Evolutionary conservation across 176 grass and related monocot genomes (phyloP), one percentile per base, ranked within the genome.

Genomic region (Juncus effusus): DNA sequence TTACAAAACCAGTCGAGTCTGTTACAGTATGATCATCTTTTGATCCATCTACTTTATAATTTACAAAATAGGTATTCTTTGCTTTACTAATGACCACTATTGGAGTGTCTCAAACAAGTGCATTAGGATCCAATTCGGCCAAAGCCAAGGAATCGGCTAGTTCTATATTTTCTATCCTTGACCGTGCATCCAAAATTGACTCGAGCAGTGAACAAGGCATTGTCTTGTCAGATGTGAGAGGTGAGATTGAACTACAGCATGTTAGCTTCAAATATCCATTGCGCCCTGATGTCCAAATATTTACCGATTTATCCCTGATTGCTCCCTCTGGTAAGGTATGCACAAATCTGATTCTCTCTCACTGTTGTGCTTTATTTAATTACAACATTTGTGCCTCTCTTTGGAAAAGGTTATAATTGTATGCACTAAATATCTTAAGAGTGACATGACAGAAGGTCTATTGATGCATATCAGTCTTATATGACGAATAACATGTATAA

Each of bases 231-330:
- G 65, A 73, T 14, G 38, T 91, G 36, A 75, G 10, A 4, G 88
- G 88, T 16, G 67, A 72, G 16, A 86, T 91, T 45, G 44, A 84
- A 61, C 80, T 88, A 13, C 78, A 14, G 4, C 72, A 81, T 64
- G 73, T 88, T 74, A 70, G 77, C 79, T 88, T 88, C 62, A 88
- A 77, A 56, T 91, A 91, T 62, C 83, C 83, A 10, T 69, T 40
- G 13, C 80, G 87, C 50, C 74, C 83, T 9, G 70, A 91, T 51
- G 76, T 86, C 28, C 73, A 63, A 56, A 87, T 91, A 74, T 86
- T 91, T 45, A 74, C 10, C 13, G 83, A 86, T 40, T 76, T 91
- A 3, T 83, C 55, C 52, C 70, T 91, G 64, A 69, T 41, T 12
- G 83, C 86, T 60, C 69, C 79, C 55, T 80, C 77, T n/a, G 74